Evolutionary conservation across 495 filamentous ascomycete genomes (phyloP), one percentile per base, ranked within the genome.

Genomic region (Penicillium paradoxum): DNA sequence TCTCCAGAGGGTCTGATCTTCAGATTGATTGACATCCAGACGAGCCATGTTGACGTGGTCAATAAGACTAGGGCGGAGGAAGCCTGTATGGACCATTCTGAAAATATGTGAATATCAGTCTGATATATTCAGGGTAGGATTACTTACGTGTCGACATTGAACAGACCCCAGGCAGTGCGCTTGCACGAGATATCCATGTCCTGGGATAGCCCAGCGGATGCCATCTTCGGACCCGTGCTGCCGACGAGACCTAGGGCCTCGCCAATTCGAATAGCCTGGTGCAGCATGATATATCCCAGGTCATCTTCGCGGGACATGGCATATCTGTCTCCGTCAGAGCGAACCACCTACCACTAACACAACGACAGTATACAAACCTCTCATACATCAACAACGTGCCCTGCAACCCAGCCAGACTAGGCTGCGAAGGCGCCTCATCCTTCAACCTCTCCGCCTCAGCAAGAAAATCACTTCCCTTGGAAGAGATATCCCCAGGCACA

Each of bases 81-180:
- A 75, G 15, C 64, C 64, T 21, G 73, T 69, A 50, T 77, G 74
- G 1, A 72, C 62, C 53, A 72, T 64, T 7, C 73, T 76, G 45
- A 13, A 11, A 27, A 32, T 11, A 21, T 40, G 21, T 10, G 29
- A 24, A 18, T 44, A 17, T 27, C 29, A 44, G 29, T 25, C 22
- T n/a, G 41, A 29, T 1, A 6, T 6, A 1, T 17, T 18, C 46
- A 15, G 13, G 21, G 1, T 10, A 0, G 22, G 25, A 5, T 8
- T 27, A 64, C 72, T 41, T 53, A 74, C 73, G 74, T 74, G 38
- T 77, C 74, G 36, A 75, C 66, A 41, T 75, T 69, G 43, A 74
- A 75, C 17, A 77, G 46, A 1, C 74, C 74, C 74, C 73, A 75
- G 5, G 69, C 70, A 15, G 70, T 73, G 46, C 67, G 57, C 46